phyloP scores from a whole-genome alignment of 1,284 basidiomycete species.

The Ceratobasidium sp. region DNA sequence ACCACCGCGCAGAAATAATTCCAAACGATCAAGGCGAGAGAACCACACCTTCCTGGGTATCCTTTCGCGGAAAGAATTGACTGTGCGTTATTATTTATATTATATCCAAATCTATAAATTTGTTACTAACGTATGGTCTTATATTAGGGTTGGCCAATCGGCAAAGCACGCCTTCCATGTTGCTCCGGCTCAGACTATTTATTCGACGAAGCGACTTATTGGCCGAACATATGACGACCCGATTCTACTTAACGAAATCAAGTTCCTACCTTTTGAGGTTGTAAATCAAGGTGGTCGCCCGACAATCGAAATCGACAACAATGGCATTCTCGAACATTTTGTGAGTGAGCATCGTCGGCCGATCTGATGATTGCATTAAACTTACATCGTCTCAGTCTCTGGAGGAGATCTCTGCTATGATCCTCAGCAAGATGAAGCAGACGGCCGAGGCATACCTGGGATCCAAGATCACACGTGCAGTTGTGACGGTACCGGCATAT shows the following conservation, averaged over 20 bases:
- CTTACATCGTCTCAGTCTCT: not conserved
- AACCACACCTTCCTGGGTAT: not conserved
- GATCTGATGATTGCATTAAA: slow-evolving; percentile 54
- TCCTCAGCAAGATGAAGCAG: not conserved
- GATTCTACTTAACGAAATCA: not conserved
- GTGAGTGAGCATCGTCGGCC: slow-evolving; percentile 46
- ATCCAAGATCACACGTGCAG: slow-evolving; percentile 62
- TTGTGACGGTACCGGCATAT: slow-evolving; percentile 66
- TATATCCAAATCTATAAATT: too few relatives aligned
- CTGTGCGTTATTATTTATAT: not conserved
- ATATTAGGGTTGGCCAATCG: not conserved
- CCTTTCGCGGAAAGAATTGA: not conserved
- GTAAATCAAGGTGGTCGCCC: slow-evolving; percentile 66
- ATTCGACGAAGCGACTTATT: not conserved
- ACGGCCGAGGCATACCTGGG: slow-evolving; percentile 1
- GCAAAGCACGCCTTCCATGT: not conserved
- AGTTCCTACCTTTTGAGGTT: slow-evolving; percentile 66
- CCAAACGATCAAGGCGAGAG: not conserved
- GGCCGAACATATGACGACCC: not conserved
- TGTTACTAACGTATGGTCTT: too few relatives aligned
- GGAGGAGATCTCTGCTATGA: not conserved
- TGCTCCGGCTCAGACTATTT: not conserved
- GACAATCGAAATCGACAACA: slow-evolving; percentile 65
- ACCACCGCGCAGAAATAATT: not conserved
- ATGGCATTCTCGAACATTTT: slow-evolving; percentile 67